Conservation (phyloP, 1,139 yeast species). For the Hansenula sp. region DNA sequence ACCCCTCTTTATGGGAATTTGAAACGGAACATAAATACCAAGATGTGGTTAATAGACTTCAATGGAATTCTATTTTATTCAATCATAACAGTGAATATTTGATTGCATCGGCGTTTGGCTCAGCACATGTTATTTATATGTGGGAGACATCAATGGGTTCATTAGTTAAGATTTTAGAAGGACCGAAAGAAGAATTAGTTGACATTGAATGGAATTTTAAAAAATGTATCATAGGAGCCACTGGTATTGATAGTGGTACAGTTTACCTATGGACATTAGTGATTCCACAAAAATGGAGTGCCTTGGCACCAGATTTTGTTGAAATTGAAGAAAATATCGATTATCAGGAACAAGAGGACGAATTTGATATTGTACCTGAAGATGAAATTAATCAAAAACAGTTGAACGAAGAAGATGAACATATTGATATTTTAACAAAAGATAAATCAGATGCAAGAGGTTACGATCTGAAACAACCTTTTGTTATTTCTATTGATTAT, state of each 20-base stretch:
- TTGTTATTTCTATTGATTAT: conserved; percentile 15
- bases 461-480: conserved; percentile 21
- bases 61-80: conserved; percentile 83
- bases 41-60: conserved; percentile 83
- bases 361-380: conserved; percentile 74
- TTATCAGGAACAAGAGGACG: conserved; percentile 87
- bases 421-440: conserved; percentile 61
- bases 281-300: conserved; percentile 94
- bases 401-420: conserved; percentile 63
- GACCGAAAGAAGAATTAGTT: conserved; percentile 80
- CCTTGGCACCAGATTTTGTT: conserved; percentile 93
- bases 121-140: conserved; percentile 82
- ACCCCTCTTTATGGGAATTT: conserved; percentile 39
- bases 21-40: conserved; percentile 82
- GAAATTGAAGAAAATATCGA: conserved; percentile 92
- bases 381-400: conserved; percentile 59
- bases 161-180: conserved; percentile 82
- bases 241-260: conserved; percentile 83
- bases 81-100: conserved; percentile 76
- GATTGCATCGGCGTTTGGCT: conserved; percentile 85
- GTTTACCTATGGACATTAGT: conserved; percentile 81
- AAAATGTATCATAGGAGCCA: conserved; percentile 76
- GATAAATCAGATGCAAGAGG: conserved; percentile 72
- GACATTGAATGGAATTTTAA: conserved; percentile 85
- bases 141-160: conserved; percentile 95